These are phyloP conservation scores for Nemania bipapillata DNA, from an alignment of 2,329 filamentous ascomycete genomes.

Conservation along the genomic window DNA sequence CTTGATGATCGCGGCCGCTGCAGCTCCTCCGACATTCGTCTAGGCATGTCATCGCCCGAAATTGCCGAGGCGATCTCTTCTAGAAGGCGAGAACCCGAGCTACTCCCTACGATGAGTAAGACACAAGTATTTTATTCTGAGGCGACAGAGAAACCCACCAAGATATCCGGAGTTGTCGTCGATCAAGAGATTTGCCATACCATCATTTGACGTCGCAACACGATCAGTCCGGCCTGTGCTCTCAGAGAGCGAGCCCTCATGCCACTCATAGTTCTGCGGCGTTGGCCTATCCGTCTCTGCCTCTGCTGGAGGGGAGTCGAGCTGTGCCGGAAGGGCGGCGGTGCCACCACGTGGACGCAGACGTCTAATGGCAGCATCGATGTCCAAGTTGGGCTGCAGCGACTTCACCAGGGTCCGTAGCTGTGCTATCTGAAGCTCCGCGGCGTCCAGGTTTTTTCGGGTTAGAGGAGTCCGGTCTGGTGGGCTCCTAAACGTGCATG, in stretches of 20 bases:
- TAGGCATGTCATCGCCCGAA: not conserved
- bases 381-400: conserved; percentile 16
- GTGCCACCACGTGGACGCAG: not conserved
- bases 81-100: conserved; percentile 18
- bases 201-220: conserved; percentile 5
- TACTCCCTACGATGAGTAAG: conserved; percentile 12
- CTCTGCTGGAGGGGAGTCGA: not conserved
- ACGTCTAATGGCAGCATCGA: conserved; percentile 12
- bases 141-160: not conserved
- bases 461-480: conserved; percentile 25
- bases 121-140: not conserved
- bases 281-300: not conserved
- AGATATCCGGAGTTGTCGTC: conserved; percentile 23
- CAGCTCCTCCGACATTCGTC: not conserved
- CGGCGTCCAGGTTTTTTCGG: conserved; percentile 18
- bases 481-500: conserved; percentile 15
- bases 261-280: conserved; percentile 17
- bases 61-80: conserved; percentile 20
- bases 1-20: conserved; percentile 5
- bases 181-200: conserved; percentile 17
- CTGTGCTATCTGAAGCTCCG: conserved; percentile 13
- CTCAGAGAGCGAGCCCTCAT: conserved; percentile 11
- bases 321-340: not conserved
- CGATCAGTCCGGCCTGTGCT: not conserved
- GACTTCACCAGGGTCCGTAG: conserved; percentile 15